These are phyloP conservation scores for Solidago caesia DNA, from an alignment of 129 eudicot genomes.

Conservation along the genomic window DNA sequence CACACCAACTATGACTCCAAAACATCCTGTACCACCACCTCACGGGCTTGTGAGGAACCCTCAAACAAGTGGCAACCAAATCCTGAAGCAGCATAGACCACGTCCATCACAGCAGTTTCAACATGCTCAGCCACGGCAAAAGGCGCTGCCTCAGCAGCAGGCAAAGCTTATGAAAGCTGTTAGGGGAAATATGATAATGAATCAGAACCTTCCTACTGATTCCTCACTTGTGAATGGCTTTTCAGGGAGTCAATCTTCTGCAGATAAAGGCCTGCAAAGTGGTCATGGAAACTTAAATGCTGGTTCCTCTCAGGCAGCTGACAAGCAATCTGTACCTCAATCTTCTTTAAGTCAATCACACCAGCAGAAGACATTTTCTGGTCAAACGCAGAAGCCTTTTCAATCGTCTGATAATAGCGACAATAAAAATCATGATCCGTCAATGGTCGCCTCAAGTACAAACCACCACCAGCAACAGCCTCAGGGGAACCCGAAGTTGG, in stretches of 20 bases:
- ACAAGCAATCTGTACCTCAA: conserved; percentile 42
- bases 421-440: conserved; percentile 38
- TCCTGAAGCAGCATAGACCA: conserved; percentile 56
- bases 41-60: conserved; percentile 55
- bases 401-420: conserved; percentile 37
- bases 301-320: conserved; percentile 43
- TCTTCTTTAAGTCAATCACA: conserved; percentile 49
- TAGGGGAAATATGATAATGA: conserved; percentile 51
- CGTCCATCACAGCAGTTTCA: conserved; percentile 57
- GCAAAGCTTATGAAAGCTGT: conserved; percentile 61
- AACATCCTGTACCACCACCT: conserved; percentile 48
- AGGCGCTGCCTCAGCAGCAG: conserved; percentile 48
- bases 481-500: conserved; percentile 42
- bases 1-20: conserved; percentile 39
- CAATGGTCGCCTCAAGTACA: conserved; percentile 36
- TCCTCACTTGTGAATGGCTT: conserved; percentile 54
- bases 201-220: conserved; percentile 55
- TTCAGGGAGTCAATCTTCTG: conserved; percentile 43
- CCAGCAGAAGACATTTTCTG: conserved; percentile 46
- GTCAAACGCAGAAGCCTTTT: conserved; percentile 38
- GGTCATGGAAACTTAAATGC: conserved; percentile 35
- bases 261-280: conserved; percentile 36
- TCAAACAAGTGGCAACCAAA: conserved; percentile 52
- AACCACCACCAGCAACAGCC: conserved; percentile 45
- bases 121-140: conserved; percentile 56